These are phyloP conservation scores for Fraxinus paxiana DNA, from an alignment of 305 asterid genomes.

Conservation along the genomic window DNA sequence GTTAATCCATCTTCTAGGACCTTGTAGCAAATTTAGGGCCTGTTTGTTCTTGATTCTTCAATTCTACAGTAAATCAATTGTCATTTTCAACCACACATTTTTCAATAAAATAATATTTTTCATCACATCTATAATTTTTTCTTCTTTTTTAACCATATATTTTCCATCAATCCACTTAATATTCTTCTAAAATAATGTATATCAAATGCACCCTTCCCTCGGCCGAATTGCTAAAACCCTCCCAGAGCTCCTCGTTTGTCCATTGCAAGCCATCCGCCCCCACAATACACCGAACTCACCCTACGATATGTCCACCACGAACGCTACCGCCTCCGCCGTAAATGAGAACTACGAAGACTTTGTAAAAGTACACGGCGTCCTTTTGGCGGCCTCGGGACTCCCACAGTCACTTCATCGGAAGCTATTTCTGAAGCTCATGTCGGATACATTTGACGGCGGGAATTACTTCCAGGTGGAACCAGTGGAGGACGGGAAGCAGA, in stretches of 20 bases:
- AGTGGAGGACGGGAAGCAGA: constrained; percentile 67
- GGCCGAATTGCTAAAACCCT: not conserved
- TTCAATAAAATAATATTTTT: too few relatives aligned
- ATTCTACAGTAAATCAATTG: too few relatives aligned
- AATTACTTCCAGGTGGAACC: constrained; percentile 81
- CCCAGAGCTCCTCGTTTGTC: not conserved
- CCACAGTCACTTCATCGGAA: constrained; percentile 60
- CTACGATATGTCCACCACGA: constrained; percentile 40
- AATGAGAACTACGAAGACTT: constrained; percentile 58
- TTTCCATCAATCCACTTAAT: too few relatives aligned
- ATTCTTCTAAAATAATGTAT: too few relatives aligned
- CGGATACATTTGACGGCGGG: constrained; percentile 87
- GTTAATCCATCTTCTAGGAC: too few relatives aligned
- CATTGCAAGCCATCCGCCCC: not conserved
- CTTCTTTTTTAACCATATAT: too few relatives aligned
- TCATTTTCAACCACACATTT: too few relatives aligned
- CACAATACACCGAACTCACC: not conserved
- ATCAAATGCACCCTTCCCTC: not conserved
- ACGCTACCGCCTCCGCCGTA: constrained; percentile 28
- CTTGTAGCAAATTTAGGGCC: too few relatives aligned
- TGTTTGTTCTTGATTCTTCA: too few relatives aligned
- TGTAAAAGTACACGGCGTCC: constrained; percentile 64
- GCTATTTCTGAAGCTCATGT: constrained; percentile 71
- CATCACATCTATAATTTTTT: too few relatives aligned
- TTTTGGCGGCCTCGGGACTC: constrained; percentile 77